These are phyloP conservation scores for Colletotrichum tropicicola DNA, from an alignment of 2,329 filamentous ascomycete genomes.

Conservation along the genomic window DNA sequence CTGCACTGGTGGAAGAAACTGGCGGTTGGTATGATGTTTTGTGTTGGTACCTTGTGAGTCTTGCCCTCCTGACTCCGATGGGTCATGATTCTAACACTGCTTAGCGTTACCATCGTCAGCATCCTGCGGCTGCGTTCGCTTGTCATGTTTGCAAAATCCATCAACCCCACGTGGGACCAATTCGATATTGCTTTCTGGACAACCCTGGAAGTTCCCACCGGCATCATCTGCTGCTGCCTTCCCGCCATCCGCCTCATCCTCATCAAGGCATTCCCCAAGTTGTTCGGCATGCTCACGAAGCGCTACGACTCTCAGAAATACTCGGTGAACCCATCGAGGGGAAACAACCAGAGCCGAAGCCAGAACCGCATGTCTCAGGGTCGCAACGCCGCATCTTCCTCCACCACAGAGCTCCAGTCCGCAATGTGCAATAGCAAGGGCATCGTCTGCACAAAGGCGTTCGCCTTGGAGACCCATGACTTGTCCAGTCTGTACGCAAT, in stretches of 20 bases:
- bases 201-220: constrained; percentile 18
- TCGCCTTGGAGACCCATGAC: constrained; percentile 6
- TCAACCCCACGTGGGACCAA: constrained; percentile 41
- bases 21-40: constrained; percentile 52
- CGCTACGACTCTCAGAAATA: constrained; percentile 1
- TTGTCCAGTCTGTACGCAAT: background rate
- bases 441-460: background rate
- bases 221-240: constrained; percentile 25
- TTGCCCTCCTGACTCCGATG: background rate
- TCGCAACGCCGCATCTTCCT: background rate
- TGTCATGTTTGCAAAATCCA: constrained; percentile 36
- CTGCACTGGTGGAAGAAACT: constrained; percentile 52
- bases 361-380: background rate
- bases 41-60: constrained; percentile 50
- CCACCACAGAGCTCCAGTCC: background rate
- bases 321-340: background rate
- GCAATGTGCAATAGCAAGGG: background rate
- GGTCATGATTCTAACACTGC: background rate
- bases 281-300: constrained; percentile 17
- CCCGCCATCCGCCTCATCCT: constrained; percentile 26
- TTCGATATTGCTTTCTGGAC: constrained; percentile 35
- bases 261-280: constrained; percentile 12
- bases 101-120: constrained; percentile 41
- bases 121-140: constrained; percentile 40
- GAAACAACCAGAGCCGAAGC: background rate